phyloP scores from a whole-genome alignment of 768 basidiomycete species.

The Daedalea quercina region DNA sequence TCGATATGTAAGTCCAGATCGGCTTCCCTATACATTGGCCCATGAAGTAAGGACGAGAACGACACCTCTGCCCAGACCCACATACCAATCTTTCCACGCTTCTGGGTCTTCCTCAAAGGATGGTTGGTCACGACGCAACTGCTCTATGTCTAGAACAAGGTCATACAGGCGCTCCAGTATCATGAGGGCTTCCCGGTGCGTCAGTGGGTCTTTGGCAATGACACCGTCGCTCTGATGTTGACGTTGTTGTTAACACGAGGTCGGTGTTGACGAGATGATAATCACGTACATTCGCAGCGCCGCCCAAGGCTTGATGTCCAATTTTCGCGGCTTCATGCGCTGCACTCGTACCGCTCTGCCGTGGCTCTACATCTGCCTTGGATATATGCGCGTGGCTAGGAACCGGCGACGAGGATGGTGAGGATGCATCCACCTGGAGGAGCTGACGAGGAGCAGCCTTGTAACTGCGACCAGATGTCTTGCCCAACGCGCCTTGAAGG shows the following conservation, averaged over 20 bases:
- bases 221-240: conserved; percentile 48
- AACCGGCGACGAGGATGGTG: conserved; percentile 35
- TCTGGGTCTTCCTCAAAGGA: conserved; percentile 46
- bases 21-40: conserved; percentile 37
- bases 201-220: conserved; percentile 65
- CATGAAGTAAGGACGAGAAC: background rate
- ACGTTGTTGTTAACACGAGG: background rate
- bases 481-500: conserved; percentile 90
- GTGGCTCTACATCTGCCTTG: conserved; percentile 37
- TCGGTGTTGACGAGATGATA: background rate
- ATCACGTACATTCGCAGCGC: conserved; percentile 40
- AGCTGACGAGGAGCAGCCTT: conserved; percentile 96
- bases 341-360: conserved; percentile 44
- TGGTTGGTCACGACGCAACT: conserved; percentile 75
- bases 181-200: conserved; percentile 68
- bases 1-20: conserved; percentile 56
- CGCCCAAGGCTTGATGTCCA: conserved; percentile 65
- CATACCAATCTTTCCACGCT: conserved; percentile 39
- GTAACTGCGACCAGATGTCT: conserved; percentile 88
- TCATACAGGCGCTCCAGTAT: conserved; percentile 86
- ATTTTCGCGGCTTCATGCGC: conserved; percentile 71
- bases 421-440: conserved; percentile 72
- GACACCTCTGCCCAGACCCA: background rate
- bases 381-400: conserved; percentile 44
- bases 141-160: conserved; percentile 76